phyloP scores from a whole-genome alignment of 495 filamentous ascomycete species.

The Articulospora tetracladia region DNA sequence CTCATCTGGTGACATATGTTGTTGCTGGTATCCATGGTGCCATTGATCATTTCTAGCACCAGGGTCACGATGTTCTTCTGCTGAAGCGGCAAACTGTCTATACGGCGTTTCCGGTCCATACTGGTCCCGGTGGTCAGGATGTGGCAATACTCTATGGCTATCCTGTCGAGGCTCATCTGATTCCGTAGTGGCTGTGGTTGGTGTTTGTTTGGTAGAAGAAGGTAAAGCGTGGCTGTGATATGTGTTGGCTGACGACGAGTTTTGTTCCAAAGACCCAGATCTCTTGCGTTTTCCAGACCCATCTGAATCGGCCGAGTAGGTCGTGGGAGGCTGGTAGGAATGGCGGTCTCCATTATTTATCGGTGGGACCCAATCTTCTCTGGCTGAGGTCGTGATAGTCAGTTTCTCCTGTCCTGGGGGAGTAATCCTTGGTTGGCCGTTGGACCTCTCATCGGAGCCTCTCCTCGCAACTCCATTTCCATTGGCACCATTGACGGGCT shows the following conservation, averaged over 20 bases:
- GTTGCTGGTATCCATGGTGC: conserved; percentile 40
- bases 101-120: conserved; percentile 31
- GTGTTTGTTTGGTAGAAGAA: conserved; percentile 33
- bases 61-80: conserved; percentile 36
- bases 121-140: conserved; percentile 37
- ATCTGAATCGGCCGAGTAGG: conserved; percentile 31
- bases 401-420: conserved; percentile 28
- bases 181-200: conserved; percentile 25
- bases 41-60: conserved; percentile 32
- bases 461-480: conserved; percentile 12
- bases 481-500: conserved; percentile 11
- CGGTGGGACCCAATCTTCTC: conserved; percentile 24
- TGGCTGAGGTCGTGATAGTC: conserved; percentile 24
- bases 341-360: conserved; percentile 14
- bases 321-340: conserved; percentile 22
- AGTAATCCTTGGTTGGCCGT: conserved; percentile 23
- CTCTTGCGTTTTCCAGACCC: conserved; percentile 50
- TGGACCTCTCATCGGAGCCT: conserved; percentile 22
- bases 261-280: conserved; percentile 39
- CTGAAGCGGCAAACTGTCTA: conserved; percentile 24
- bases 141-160: conserved; percentile 7
- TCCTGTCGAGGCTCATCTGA: conserved; percentile 23
- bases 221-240: conserved; percentile 31
- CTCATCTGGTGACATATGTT: conserved; percentile 41
- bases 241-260: conserved; percentile 24